phyloP scores from a whole-genome alignment of 306 rosid species.

The Comarum palustre region DNA sequence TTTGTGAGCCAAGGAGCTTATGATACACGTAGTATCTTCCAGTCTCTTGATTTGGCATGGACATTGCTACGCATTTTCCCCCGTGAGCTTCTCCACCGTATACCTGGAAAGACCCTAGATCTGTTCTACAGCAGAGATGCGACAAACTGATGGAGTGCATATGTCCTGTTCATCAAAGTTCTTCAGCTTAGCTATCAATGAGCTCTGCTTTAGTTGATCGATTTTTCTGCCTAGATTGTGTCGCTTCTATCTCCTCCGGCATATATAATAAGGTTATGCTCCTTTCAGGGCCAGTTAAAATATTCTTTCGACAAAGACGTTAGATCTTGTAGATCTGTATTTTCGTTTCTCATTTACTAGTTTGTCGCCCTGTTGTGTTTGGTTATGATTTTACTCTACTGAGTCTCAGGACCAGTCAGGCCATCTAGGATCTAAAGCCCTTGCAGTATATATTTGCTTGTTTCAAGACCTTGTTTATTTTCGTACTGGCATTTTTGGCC shows the following conservation, averaged over 20 bases:
- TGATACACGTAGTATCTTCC: slow-evolving; percentile 96
- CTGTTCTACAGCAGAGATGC: slow-evolving; percentile 87
- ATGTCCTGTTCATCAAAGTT: slow-evolving; percentile 25
- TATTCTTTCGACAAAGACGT: slow-evolving; percentile 37
- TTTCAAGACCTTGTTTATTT: slow-evolving; percentile 4
- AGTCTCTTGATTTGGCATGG: slow-evolving; percentile 98
- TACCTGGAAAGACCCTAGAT: slow-evolving; percentile 95
- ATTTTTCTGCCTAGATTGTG: slow-evolving; percentile 36
- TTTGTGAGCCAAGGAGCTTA: slow-evolving; percentile 96
- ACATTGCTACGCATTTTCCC: slow-evolving; percentile 96
- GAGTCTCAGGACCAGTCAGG: neutral
- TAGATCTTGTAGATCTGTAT: slow-evolving; percentile 46
- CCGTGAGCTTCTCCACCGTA: slow-evolving; percentile 99
- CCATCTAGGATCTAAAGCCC: slow-evolving; percentile 30
- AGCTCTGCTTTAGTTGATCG: slow-evolving; percentile 39
- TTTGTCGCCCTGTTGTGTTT: slow-evolving; percentile 24
- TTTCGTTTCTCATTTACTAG: slow-evolving; percentile 22
- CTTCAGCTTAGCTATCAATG: slow-evolving; percentile 31
- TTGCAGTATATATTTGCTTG: slow-evolving; percentile 25
- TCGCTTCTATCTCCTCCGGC: slow-evolving; percentile 36
- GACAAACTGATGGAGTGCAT: slow-evolving; percentile 52
- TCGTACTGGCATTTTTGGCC: slow-evolving; percentile 12
- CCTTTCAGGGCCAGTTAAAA: slow-evolving; percentile 45
- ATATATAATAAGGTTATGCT: slow-evolving; percentile 41
- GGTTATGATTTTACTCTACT: slow-evolving; percentile 12